Conservation (phyloP, 2,329 filamentous ascomycete species). For the Ceratocystis albifundus region DNA sequence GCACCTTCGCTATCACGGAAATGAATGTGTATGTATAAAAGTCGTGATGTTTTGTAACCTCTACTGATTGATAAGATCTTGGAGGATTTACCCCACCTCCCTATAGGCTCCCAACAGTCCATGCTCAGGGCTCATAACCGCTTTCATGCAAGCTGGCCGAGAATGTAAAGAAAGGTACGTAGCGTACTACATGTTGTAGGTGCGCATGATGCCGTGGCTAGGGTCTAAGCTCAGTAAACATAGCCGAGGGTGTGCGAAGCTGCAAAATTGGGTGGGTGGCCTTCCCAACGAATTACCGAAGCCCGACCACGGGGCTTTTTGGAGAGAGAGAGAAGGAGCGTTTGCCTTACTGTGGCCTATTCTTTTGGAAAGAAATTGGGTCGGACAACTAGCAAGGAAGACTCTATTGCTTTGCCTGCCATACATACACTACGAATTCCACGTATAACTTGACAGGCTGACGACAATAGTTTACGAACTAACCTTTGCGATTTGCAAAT, state of each 20-base stretch:
- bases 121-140: neutral
- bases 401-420: neutral
- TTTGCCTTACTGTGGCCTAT: neutral
- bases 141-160: slow-evolving; percentile 3
- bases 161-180: neutral
- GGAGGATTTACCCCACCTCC: neutral
- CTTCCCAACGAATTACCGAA: neutral
- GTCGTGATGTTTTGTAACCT: slow-evolving; percentile 12
- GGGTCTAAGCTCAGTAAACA: neutral
- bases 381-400: neutral
- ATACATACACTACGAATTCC: neutral
- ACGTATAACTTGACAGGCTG: neutral
- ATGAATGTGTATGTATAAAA: neutral
- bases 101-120: neutral
- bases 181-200: neutral
- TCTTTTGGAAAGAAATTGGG: neutral
- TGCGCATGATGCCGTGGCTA: neutral
- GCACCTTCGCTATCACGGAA: neutral
- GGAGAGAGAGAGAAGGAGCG: neutral
- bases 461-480: no score
- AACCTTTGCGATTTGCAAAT: no score
- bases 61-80: slow-evolving; percentile 24
- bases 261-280: neutral
- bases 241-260: neutral
- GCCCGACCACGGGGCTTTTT: neutral